Evolutionary conservation across 1,139 yeast genomes (phyloP), one percentile per base, ranked within the genome.

Genomic region (Blastobotrys raffinosifermentans): DNA sequence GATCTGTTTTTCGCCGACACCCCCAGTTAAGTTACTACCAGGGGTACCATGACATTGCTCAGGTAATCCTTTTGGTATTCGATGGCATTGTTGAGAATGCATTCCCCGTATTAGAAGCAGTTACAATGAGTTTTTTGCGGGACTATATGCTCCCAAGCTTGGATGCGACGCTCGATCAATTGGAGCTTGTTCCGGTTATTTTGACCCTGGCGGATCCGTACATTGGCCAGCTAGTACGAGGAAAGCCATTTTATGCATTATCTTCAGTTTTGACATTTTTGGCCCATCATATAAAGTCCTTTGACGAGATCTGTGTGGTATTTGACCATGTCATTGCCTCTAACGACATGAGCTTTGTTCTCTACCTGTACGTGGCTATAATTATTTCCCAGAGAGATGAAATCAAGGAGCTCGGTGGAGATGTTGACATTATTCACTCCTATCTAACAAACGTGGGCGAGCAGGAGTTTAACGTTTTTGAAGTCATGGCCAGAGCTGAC

Each of bases 31-130:
- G 75, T 42, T 91, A 91, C 58, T 91, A 86, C 56, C 98, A 91
- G 60, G 98, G 98, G 0, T 86, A 73, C 55, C 97, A 91, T 60
- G 97, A 91, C 54, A 67, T 89, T 25, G 89, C 87, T 2, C 73
- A 84, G 35, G 70, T 83, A 7, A 64, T 84, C n/a, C 62, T 82
- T 15, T 52, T 80, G 15, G 73, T 80, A 0, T 75, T 75, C 49
- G 65, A 61, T 10, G 55, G 54, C n/a, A 53, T 54, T n/a, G 40
- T 31, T 15, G 41, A 37, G 5, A 27, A 48, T 18, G 48, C 80
- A 0, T 69, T 70, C 44, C 55, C 55, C 32, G 54, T 76, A 19
- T 61, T 87, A 37, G 84, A 80, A 41, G 55, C 60, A 19, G 64
- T 89, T 37, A 69, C 94, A 0, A 49, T 84, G 11, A 54, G 65